Evolutionary conservation across 169 alveolate genomes (phyloP).

Genomic region (Eimeria necatrix): DNA sequence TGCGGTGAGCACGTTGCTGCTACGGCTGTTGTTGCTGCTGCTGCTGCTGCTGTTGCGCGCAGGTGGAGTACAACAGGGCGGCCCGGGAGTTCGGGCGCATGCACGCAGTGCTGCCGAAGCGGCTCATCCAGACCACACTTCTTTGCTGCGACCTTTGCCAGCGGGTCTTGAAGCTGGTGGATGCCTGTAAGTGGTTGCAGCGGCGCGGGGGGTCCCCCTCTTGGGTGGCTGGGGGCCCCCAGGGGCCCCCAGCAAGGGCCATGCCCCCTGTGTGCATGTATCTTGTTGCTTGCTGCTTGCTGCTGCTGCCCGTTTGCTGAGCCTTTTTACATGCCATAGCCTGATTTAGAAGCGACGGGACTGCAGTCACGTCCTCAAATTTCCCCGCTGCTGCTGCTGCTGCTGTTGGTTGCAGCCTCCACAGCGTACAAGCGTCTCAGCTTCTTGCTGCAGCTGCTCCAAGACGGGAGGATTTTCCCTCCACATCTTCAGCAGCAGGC

Average conservation of each 20-base stretch:
- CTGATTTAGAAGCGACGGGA: too few species aligned
- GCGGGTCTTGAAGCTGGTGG: slow-evolving; percentile 41
- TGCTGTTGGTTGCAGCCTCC: slow-evolving; percentile 45
- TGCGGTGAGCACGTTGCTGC: too few species aligned
- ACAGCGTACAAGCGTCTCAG: slow-evolving; percentile 28
- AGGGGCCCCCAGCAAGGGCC: background rate
- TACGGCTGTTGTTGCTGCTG: too few species aligned
- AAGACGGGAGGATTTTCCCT: slow-evolving; percentile 40
- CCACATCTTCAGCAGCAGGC: slow-evolving; percentile 32
- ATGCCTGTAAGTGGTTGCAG: slow-evolving; percentile 19
- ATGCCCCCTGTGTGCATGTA: background rate
- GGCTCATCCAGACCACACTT: slow-evolving; percentile 76
- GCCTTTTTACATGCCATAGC: background rate
- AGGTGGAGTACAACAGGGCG: slow-evolving; percentile 61
- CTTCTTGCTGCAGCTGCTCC: slow-evolving; percentile 46
- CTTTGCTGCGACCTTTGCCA: slow-evolving; percentile 36
- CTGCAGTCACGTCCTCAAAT: too few species aligned
- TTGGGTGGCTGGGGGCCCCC: background rate
- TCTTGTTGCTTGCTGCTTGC: background rate
- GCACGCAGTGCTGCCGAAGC: slow-evolving; percentile 75
- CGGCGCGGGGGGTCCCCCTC: background rate
- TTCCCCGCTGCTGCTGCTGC: background rate
- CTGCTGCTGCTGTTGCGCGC: background rate
- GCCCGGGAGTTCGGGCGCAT: slow-evolving; percentile 71
- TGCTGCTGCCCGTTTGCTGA: background rate